Evolutionary conservation across 257 asterid genomes (phyloP).

Genomic region (Henckelia pumila): DNA sequence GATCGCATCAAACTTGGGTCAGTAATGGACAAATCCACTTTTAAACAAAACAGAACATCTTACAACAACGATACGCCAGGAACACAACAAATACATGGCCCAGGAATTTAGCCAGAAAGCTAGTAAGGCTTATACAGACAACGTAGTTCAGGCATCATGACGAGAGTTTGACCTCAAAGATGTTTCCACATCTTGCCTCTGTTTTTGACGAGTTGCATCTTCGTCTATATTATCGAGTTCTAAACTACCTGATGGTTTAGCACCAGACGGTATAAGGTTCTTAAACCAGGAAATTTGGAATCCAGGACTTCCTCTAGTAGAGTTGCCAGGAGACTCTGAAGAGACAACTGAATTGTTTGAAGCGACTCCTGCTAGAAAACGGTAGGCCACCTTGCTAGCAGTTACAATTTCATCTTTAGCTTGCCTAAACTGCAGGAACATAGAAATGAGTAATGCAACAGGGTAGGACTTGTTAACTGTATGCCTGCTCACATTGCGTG

Average conservation of each 20-base stretch:
- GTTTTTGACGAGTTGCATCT: conserved; percentile 36
- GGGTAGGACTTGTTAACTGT: not conserved
- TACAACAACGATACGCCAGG: conserved; percentile 26
- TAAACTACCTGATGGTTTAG: conserved; percentile 68
- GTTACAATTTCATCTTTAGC: conserved; percentile 88
- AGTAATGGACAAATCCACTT: conserved; percentile 1
- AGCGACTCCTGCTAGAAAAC: conserved; percentile 72
- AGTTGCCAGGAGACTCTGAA: conserved; percentile 54
- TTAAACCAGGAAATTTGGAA: conserved; percentile 79
- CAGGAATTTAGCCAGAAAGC: conserved; percentile 16
- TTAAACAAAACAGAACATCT: conserved; percentile 23
- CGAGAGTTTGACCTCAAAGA: conserved; percentile 33
- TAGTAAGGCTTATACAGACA: not conserved
- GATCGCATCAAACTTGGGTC: not conserved
- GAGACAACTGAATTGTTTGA: conserved; percentile 51
- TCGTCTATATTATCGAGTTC: conserved; percentile 48
- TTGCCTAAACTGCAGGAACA: conserved; percentile 77
- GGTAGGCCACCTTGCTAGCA: conserved; percentile 88
- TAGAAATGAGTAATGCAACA: conserved; percentile 1
- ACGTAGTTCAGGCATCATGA: conserved; percentile 27
- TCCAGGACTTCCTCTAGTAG: conserved; percentile 62
- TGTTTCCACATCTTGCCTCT: conserved; percentile 33
- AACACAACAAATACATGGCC: conserved; percentile 11
- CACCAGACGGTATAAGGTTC: conserved; percentile 55
- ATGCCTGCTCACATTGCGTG: too few species aligned